These are phyloP conservation scores for Suillus bovinus DNA, from an alignment of 768 basidiomycete genomes.

Conservation along the genomic window DNA sequence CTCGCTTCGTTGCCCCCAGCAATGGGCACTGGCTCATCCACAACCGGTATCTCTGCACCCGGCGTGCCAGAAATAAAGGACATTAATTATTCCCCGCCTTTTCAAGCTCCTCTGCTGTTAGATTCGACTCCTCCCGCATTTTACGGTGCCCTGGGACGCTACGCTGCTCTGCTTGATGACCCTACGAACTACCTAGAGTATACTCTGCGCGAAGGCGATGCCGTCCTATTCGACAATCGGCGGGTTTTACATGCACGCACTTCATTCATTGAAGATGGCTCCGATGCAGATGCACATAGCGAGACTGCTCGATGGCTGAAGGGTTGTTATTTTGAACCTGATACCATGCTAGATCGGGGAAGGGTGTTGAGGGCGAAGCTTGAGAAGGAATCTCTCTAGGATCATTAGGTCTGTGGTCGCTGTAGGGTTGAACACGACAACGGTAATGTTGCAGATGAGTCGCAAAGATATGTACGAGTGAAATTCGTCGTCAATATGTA, in stretches of 20 bases:
- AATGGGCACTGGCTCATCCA: slow-evolving; percentile 11
- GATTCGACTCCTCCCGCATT: slow-evolving; percentile 52
- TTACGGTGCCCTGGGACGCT: slow-evolving; percentile 62
- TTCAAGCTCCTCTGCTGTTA: slow-evolving; percentile 78
- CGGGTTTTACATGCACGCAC: slow-evolving; percentile 86
- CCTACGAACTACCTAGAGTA: slow-evolving; percentile 55
- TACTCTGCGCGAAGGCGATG: slow-evolving; percentile 78
- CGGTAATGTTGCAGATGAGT: no score
- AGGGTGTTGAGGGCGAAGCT: slow-evolving; percentile 46
- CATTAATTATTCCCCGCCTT: slow-evolving; percentile 93
- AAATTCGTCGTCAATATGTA: no score
- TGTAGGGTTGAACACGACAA: background rate
- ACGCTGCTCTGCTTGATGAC: slow-evolving; percentile 58
- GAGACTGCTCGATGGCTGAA: slow-evolving; percentile 86
- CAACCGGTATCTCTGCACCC: no score
- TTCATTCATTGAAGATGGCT: slow-evolving; percentile 53
- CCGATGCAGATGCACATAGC: slow-evolving; percentile 35
- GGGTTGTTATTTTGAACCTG: slow-evolving; percentile 79
- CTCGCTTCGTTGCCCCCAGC: slow-evolving; percentile 37
- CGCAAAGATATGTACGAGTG: no score
- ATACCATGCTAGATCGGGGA: slow-evolving; percentile 59
- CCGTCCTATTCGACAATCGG: slow-evolving; percentile 90
- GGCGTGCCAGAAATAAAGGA: slow-evolving; percentile 49
- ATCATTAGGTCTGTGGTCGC: background rate
- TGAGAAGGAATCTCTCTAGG: background rate